Conservation (phyloP, 2,329 filamentous ascomycete genomes). For the Epicoccum sorghinum region DNA sequence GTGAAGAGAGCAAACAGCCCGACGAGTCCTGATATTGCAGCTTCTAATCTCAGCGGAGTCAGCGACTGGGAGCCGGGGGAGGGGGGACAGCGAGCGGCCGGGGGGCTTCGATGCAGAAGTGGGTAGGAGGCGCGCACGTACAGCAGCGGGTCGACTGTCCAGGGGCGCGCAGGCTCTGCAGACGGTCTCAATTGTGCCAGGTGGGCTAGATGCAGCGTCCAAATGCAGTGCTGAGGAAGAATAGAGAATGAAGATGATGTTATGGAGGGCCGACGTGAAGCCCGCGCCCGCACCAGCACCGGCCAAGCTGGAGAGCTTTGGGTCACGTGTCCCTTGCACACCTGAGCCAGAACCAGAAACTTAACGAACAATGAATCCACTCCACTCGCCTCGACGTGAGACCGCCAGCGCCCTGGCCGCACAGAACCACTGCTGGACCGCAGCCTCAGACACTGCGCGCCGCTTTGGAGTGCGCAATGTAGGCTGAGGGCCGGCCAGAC, state of each 20-base stretch:
- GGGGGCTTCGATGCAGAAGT: conserved; percentile 22
- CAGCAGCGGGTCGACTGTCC: conserved; percentile 23
- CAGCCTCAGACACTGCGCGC: background rate
- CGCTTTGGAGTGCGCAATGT: background rate
- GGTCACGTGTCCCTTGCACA: conserved; percentile 22
- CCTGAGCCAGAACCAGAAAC: too few relatives aligned
- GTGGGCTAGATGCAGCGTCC: conserved; percentile 26
- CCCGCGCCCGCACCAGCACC: conserved; percentile 8
- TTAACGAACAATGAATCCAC: background rate
- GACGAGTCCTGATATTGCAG: conserved; percentile 25
- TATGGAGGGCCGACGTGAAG: conserved; percentile 28
- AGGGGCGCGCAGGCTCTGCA: conserved; percentile 33
- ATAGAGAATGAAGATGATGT: conserved; percentile 48
- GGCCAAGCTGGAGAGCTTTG: conserved; percentile 12
- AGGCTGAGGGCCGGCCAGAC: background rate
- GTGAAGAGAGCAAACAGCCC: conserved; percentile 11
- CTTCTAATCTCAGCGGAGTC: conserved; percentile 24
- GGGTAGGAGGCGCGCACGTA: conserved; percentile 39
- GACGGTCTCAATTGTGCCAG: conserved; percentile 42
- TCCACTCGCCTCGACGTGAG: background rate
- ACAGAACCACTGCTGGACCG: background rate
- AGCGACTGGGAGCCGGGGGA: conserved; percentile 27
- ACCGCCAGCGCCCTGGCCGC: background rate
- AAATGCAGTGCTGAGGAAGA: conserved; percentile 43
- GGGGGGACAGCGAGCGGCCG: conserved; percentile 7